Evolutionary conservation across 2,329 filamentous ascomycete species (phyloP).

Genomic region (Colletotrichum falcatum): DNA sequence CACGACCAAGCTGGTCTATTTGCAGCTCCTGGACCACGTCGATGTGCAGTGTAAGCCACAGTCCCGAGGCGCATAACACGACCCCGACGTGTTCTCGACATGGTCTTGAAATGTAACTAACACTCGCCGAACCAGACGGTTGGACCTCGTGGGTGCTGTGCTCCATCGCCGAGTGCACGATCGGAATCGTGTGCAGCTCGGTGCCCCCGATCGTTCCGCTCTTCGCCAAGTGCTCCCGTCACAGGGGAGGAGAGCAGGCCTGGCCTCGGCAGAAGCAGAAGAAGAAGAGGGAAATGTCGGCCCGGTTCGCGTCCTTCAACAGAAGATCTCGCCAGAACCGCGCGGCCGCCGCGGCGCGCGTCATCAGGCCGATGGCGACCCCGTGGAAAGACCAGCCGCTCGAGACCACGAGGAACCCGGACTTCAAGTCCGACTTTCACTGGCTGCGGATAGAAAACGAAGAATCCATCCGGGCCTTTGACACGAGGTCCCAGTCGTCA

Average conservation of each 20-base stretch:
- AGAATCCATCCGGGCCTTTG: neutral
- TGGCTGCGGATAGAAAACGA: constrained; percentile 32
- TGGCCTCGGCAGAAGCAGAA: neutral
- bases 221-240: constrained; percentile 32
- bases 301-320: neutral
- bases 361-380: constrained; percentile 36
- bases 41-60: constrained; percentile 48
- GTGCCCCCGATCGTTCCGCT: constrained; percentile 49
- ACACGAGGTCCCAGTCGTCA: neutral
- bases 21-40: constrained; percentile 43
- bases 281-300: neutral
- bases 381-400: constrained; percentile 32
- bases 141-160: constrained; percentile 48
- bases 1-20: constrained; percentile 45
- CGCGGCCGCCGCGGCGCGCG: neutral
- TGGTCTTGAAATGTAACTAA: too few relatives aligned
- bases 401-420: constrained; percentile 20
- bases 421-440: constrained; percentile 30
- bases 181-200: constrained; percentile 51
- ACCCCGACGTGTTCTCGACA: too few relatives aligned
- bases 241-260: neutral
- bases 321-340: constrained; percentile 3
- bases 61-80: neutral
- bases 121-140: constrained; percentile 42
- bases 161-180: constrained; percentile 49